Base-by-base conservation (phyloP, 2,329 filamentous ascomycete genomes). In the Paracoccidioides brasiliensis region DNA sequence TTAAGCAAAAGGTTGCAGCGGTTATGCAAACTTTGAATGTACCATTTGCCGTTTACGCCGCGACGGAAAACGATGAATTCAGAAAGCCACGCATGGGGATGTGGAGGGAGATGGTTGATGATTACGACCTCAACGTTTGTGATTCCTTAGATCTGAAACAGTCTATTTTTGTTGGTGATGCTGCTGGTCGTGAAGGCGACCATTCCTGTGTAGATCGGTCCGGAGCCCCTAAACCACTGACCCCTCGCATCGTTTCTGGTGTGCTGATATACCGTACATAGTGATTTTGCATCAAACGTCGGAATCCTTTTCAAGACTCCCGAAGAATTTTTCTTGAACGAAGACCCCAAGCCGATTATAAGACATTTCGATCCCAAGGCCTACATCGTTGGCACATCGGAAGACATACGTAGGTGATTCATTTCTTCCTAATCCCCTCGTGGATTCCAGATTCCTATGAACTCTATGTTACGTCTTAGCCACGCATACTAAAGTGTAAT, bases 151-250 rank as follows among this genome's bases (percentile, higher is more conserved):
- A 95, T 67, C 68, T 87, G 38, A 72, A 79, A 14, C 74, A 76
- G 3, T 94, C 88, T 30, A 76, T 96, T 60, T 96, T 95, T 66
- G 83, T 98, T 46, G 93, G 93, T 46, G 93, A 98, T 73, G 93
- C 93, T 51, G 82, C 78, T 54, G 82, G 66, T 65, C 68, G 71
- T 55, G 72, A 67, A 43, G 78, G 78, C 55, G 81, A 84, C 67
- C 77, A 83, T 71, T 80, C 80, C 14, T 76, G 75, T 64, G 79
- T 76, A 10, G 82, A 85, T 69, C 76, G 79, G 78, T 81, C 64
- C 48, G 53, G 45, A 42, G 55, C 33, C 44, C 37, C 48, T 14
- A 4, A 28, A 14, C 40, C 10, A 22, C 22, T 22, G 22, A 22
- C 40, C 12, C 40, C n/a, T 38, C 7, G 33, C 12, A 14, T 37